phyloP scores from a whole-genome alignment of 495 filamentous ascomycete species.

The Xylaria palmicola region DNA sequence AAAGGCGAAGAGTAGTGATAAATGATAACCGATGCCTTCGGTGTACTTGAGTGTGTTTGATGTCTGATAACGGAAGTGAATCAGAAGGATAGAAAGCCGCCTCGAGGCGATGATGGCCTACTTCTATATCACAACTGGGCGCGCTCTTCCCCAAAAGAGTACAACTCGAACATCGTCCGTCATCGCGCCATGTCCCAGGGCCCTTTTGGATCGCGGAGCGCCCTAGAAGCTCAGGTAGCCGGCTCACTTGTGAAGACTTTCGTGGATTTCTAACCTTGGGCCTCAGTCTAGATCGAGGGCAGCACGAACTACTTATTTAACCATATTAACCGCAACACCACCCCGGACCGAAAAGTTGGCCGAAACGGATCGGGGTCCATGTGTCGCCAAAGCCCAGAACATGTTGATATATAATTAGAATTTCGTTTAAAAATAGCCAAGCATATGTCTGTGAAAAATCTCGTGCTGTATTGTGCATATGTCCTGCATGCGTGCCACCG shows the following conservation, averaged over 20 bases:
- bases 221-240: neutral
- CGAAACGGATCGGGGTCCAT: neutral
- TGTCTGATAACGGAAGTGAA: neutral
- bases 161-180: neutral
- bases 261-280: neutral
- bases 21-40: neutral
- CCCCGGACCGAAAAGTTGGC: neutral
- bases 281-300: conserved; percentile 2
- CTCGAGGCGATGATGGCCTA: neutral
- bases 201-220: neutral
- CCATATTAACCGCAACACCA: conserved; percentile 4
- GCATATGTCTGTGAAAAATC: neutral
- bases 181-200: neutral
- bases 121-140: neutral
- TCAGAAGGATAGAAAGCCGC: neutral
- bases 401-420: neutral
- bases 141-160: neutral
- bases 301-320: neutral
- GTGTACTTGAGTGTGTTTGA: neutral
- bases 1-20: neutral
- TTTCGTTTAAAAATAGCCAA: neutral
- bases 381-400: neutral
- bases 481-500: neutral
- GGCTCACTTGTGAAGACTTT: neutral
- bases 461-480: neutral